Evolutionary conservation across 352 stramenopile genomes (phyloP), one percentile per base, ranked within the genome.

Genomic region (Phytopythium delawarense): DNA sequence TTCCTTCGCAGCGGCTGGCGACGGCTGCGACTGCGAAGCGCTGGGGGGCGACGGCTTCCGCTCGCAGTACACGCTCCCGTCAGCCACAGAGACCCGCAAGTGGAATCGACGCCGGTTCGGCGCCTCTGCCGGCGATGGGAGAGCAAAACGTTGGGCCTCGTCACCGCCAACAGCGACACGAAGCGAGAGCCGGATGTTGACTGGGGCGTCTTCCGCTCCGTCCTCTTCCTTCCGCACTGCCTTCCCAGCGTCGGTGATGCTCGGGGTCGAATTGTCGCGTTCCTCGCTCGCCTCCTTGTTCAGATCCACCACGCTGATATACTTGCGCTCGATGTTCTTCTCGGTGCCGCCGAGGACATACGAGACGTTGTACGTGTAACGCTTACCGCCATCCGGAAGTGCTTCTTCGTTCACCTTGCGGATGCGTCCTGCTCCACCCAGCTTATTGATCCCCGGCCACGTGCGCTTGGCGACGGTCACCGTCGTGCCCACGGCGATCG

Each of bases 361-460:
- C 18, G 58, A 61, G 30, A 95, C 70, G 53, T 95, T 84, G 62
- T 95, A 95, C 21, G 76, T 73, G 56, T 76, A 92, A 20, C 70
- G 67, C 61, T 64, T 81, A 57, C 68, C 71, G 21, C 72, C 74
- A 16, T 75, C 71, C 2, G 68, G 58, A 1, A 72, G 61, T 0
- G 21, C 73, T 45, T 74, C 63, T 52, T 87, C 70, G 61, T 87
- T 79, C 44, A 86, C 75, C 67, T 79, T 82, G 12, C 74, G 75
- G 39, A 94, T 75, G 35, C 87, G 81, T 35, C 81, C 87, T 11
- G 82, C 78, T 18, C 87, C 87, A 15, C 87, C 87, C 7, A 92
- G 75, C 60, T 93, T 95, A 64, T 95, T 95, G 69, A 95, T 95
- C 3, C 87, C 87, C 35, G 87, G 82, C 87, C 87, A 95, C 15